phyloP scores from a whole-genome alignment of 2,329 filamentous ascomycete genomes.

The Rutstroemia sp. region DNA sequence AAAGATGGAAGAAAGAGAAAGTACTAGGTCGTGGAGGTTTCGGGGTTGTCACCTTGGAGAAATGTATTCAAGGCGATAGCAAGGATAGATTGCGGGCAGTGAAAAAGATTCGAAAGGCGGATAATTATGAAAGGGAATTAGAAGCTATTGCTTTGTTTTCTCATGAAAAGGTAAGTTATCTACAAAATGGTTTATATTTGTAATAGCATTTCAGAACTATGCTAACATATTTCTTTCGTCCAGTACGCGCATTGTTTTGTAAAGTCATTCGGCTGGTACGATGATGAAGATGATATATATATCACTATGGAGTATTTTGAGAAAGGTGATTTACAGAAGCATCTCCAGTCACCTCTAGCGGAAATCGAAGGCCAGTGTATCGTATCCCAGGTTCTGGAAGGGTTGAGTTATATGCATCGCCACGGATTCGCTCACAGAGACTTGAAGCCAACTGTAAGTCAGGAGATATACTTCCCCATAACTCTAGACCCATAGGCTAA shows the following conservation, averaged over 20 bases:
- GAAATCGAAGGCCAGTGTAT: background rate
- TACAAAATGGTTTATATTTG: background rate
- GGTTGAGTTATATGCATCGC: background rate
- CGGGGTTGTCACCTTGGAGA: slow-evolving; percentile 5
- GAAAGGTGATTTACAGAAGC: background rate
- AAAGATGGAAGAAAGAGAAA: slow-evolving; percentile 5
- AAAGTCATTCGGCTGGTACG: background rate
- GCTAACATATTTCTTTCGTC: background rate
- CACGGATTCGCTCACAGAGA: background rate
- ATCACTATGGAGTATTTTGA: background rate
- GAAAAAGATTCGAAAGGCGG: slow-evolving; percentile 4
- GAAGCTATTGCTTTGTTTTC: slow-evolving; percentile 12
- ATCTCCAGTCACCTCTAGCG: background rate
- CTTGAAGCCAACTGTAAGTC: background rate
- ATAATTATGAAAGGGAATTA: slow-evolving; percentile 6
- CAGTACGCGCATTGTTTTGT: background rate
- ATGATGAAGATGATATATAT: background rate
- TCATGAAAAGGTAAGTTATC: slow-evolving; percentile 8
- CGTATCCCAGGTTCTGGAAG: background rate
- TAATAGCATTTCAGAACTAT: background rate
- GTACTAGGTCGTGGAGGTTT: slow-evolving; percentile 1
- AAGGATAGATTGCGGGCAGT: slow-evolving; percentile 5
- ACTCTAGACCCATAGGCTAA: background rate
- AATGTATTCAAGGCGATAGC: background rate
- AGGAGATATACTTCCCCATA: background rate